Evolutionary conservation across 2,329 filamentous ascomycete genomes (phyloP).

Genomic region (Boeremia exigua): DNA sequence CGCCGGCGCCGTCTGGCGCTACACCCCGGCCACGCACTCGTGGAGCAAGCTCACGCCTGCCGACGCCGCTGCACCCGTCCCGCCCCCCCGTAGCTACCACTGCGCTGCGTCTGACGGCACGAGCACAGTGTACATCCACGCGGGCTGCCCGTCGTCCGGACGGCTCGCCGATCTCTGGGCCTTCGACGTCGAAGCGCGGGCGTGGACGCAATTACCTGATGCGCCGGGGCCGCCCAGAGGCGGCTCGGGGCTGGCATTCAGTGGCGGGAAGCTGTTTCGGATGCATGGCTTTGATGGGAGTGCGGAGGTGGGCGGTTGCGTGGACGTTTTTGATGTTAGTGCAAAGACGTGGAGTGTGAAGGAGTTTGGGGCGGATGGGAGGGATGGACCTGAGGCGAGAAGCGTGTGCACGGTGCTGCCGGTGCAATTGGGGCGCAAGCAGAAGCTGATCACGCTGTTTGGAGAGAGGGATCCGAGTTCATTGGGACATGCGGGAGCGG

Average conservation of each 20-base stretch:
- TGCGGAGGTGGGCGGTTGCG: constrained; percentile 70
- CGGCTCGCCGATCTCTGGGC: constrained; percentile 76
- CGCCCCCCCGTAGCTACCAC: constrained; percentile 75
- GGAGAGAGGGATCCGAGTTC: constrained; percentile 61
- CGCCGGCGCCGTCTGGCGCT: constrained; percentile 75
- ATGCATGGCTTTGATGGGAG: constrained; percentile 82
- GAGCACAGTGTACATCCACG: constrained; percentile 76
- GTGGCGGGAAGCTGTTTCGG: constrained; percentile 70
- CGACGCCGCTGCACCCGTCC: constrained; percentile 56
- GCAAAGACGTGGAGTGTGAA: constrained; percentile 51
- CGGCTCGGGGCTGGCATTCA: constrained; percentile 71
- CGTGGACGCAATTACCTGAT: constrained; percentile 71
- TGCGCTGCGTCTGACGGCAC: constrained; percentile 68
- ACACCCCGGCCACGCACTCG: constrained; percentile 66
- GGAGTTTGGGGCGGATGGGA: constrained; percentile 51
- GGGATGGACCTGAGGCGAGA: constrained; percentile 54
- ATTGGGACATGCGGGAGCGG: constrained; percentile 61
- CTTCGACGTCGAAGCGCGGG: constrained; percentile 68
- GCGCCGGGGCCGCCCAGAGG: constrained; percentile 72
- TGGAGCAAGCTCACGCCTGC: constrained; percentile 72
- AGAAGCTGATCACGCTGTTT: constrained; percentile 58
- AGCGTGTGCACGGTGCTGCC: constrained; percentile 59
- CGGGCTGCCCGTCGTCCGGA: constrained; percentile 71
- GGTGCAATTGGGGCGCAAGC: constrained; percentile 44
- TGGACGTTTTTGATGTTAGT: constrained; percentile 65